Conservation (phyloP, 2,329 filamentous ascomycete genomes). For the Phialophora tarda region DNA sequence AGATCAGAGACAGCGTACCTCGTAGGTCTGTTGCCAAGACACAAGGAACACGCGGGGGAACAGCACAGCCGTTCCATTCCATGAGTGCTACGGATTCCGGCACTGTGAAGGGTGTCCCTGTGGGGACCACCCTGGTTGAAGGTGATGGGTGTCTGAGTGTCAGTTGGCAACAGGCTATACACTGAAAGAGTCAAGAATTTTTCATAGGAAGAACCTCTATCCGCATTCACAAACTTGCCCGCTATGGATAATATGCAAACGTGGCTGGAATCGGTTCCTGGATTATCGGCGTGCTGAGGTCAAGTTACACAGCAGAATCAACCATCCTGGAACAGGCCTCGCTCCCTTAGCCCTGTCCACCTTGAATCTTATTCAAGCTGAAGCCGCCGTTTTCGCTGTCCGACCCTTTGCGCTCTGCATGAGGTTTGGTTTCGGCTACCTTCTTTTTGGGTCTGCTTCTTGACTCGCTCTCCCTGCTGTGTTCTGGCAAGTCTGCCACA, state of each 20-base stretch:
- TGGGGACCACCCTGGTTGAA: not conserved
- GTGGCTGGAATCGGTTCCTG: not conserved
- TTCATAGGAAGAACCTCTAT: not conserved
- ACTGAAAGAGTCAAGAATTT: not conserved
- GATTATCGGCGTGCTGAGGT: not conserved
- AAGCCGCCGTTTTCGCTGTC: slow-evolving; percentile 47
- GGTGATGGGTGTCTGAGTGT: not conserved
- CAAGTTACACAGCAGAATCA: slow-evolving; percentile 2
- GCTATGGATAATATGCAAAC: not conserved
- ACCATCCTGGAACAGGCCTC: not conserved
- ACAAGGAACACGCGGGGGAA: not conserved
- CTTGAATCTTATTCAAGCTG: slow-evolving; percentile 48
- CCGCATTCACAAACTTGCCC: not conserved
- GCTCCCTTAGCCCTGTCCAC: slow-evolving; percentile 25
- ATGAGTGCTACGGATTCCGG: not conserved
- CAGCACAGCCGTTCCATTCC: not conserved
- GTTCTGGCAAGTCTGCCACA: slow-evolving; percentile 52
- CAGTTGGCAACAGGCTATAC: not conserved
- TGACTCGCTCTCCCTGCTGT: slow-evolving; percentile 46
- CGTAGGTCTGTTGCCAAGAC: not conserved
- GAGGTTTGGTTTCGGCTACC: slow-evolving; percentile 28
- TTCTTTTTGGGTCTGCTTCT: slow-evolving; percentile 44
- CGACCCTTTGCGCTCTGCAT: slow-evolving; percentile 42
- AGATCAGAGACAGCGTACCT: not conserved
- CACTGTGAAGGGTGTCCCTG: not conserved